These are phyloP conservation scores for Yamadazyma dendronema DNA, from an alignment of 1,139 yeast species.

Conservation along the genomic window DNA sequence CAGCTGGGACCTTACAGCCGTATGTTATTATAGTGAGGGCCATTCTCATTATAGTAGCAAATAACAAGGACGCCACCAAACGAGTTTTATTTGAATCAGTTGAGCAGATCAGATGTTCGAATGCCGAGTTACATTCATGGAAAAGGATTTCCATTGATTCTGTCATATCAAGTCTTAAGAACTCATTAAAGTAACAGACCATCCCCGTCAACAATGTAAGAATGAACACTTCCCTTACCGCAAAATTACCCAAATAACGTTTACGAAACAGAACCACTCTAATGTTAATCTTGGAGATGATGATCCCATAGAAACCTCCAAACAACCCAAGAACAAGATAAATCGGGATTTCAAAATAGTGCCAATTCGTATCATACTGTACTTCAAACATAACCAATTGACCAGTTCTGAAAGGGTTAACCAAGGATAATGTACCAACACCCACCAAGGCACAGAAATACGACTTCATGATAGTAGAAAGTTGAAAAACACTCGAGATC, in stretches of 20 bases:
- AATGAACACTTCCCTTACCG: conserved; percentile 67
- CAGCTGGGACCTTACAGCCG: conserved; percentile 93
- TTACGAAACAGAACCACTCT: conserved; percentile 79
- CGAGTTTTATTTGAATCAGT: conserved; percentile 33
- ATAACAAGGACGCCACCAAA: conserved; percentile 49
- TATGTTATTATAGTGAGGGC: conserved; percentile 77
- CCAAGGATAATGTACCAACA: conserved; percentile 68
- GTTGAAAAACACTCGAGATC: conserved; percentile 66
- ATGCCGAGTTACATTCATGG: conserved; percentile 68
- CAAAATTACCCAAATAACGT: conserved; percentile 54
- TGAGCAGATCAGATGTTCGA: conserved; percentile 47
- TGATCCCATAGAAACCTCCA: conserved; percentile 88
- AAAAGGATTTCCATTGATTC: conserved; percentile 89
- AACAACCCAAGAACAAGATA: conserved; percentile 78
- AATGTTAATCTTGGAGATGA: conserved; percentile 77
- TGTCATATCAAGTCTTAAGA: conserved; percentile 86
- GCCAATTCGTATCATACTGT: conserved; percentile 83
- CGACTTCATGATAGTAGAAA: conserved; percentile 84
- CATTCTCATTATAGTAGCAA: conserved; percentile 75
- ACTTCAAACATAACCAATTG: conserved; percentile 92
- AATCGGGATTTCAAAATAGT: conserved; percentile 76
- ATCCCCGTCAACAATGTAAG: conserved; percentile 71
- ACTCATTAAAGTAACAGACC: conserved; percentile 81
- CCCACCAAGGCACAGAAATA: conserved; percentile 91
- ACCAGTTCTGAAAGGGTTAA: conserved; percentile 93